phyloP scores from a whole-genome alignment of 768 basidiomycete genomes.

The Mycena metata region DNA sequence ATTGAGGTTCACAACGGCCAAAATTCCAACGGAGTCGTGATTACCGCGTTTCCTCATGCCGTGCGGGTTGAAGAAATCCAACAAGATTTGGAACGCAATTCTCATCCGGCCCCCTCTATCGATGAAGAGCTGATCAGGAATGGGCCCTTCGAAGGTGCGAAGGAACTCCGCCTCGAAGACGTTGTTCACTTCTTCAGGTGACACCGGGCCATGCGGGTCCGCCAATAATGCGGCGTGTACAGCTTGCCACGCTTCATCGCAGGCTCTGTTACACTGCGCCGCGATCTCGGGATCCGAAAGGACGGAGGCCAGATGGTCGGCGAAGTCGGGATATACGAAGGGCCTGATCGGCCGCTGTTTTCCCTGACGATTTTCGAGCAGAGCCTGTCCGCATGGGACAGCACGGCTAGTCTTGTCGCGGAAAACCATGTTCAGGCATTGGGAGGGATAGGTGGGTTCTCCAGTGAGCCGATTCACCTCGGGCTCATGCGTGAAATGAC shows the following conservation, averaged over 20 bases:
- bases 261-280: conserved; percentile 34
- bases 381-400: conserved; percentile 22
- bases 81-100: conserved; percentile 41
- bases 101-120: conserved; percentile 37
- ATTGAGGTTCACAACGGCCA: no score
- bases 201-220: conserved; percentile 17
- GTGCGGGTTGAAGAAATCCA: conserved; percentile 49
- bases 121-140: conserved; percentile 39
- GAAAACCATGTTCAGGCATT: conserved; percentile 30
- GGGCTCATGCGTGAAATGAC: conserved; percentile 35
- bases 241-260: background rate
- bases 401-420: conserved; percentile 29
- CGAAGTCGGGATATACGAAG: conserved; percentile 34
- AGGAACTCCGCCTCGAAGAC: conserved; percentile 47
- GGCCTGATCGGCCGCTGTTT: conserved; percentile 41
- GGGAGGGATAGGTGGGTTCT: conserved; percentile 31
- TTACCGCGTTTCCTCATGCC: conserved; percentile 39
- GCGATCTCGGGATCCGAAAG: conserved; percentile 38
- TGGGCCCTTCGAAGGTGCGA: conserved; percentile 44
- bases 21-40: no score
- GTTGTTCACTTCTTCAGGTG: conserved; percentile 31
- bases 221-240: conserved; percentile 11
- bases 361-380: conserved; percentile 32
- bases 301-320: conserved; percentile 40
- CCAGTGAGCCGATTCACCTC: conserved; percentile 27